These are phyloP conservation scores for Brettanomyces anomalus DNA, from an alignment of 805 yeast species.

Conservation along the genomic window DNA sequence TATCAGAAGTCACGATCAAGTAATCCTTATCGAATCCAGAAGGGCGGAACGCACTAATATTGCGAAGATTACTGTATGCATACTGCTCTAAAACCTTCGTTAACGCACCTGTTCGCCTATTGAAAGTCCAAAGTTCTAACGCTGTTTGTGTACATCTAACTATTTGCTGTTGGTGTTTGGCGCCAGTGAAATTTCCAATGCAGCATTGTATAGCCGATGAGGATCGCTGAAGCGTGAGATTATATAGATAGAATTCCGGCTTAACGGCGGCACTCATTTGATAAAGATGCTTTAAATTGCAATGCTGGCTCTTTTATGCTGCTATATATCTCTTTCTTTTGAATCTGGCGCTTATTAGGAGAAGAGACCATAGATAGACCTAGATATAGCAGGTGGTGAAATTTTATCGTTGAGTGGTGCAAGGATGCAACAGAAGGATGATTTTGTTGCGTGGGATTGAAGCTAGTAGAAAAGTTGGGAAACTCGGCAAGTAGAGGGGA, in stretches of 20 bases:
- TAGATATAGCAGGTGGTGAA: too few species aligned
- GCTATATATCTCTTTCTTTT: too few species aligned
- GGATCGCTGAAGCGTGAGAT: constrained; percentile 61
- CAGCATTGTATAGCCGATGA: constrained; percentile 43
- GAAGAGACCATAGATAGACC: too few species aligned
- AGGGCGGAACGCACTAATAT: constrained; percentile 40
- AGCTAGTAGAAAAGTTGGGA: too few species aligned
- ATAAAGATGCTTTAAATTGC: too few species aligned
- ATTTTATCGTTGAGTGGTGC: too few species aligned
- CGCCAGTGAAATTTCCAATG: constrained; percentile 60
- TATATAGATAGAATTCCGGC: constrained; percentile 46
- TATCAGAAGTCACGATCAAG: constrained; percentile 66
- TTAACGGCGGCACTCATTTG: constrained; percentile 10
- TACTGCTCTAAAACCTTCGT: constrained; percentile 33
- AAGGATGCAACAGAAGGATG: too few species aligned
- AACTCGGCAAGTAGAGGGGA: too few species aligned
- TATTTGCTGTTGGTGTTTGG: constrained; percentile 49
- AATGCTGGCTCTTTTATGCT: too few species aligned
- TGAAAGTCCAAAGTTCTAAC: constrained; percentile 45
- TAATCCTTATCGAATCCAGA: constrained; percentile 48
- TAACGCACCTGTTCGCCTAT: constrained; percentile 49
- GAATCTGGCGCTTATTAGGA: too few species aligned
- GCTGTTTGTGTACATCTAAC: constrained; percentile 47
- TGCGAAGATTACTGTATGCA: constrained; percentile 50
- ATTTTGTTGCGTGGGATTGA: too few species aligned